Percentiles rank a stretch among this genome's conserved stretches.
These are phyloP conservation scores for Rauvolfia tetraphylla DNA, from an alignment of 257 asterid genomes.

Conservation along the genomic window DNA sequence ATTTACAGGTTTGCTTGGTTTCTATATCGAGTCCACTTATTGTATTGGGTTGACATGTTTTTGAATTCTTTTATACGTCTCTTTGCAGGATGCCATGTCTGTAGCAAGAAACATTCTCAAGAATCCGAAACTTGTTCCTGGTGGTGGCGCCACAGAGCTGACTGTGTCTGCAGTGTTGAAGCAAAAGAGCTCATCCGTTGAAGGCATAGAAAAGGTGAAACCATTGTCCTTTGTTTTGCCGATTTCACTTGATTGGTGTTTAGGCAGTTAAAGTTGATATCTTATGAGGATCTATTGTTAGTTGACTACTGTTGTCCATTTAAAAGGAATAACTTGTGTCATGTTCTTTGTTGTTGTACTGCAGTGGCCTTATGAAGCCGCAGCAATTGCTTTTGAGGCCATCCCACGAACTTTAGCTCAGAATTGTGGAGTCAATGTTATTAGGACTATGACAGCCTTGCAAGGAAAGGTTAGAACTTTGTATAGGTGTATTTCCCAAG, in stretches of 20 bases:
- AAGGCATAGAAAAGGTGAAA: slow-evolving; percentile 88
- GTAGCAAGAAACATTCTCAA: slow-evolving; percentile 93
- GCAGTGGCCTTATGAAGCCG: slow-evolving; percentile 99
- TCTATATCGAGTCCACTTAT: not conserved
- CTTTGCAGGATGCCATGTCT: slow-evolving; percentile 86
- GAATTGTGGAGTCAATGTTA: slow-evolving; percentile 96
- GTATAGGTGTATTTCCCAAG: not conserved
- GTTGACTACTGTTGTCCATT: not conserved
- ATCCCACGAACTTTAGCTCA: slow-evolving; percentile 96
- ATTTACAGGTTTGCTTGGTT: slow-evolving; percentile 66
- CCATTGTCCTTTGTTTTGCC: not conserved
- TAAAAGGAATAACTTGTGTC: not conserved
- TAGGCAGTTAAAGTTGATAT: not conserved
- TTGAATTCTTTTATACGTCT: slow-evolving; percentile 14
- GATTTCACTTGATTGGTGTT: not conserved
- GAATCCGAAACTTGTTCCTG: slow-evolving; percentile 94
- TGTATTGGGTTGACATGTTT: not conserved
- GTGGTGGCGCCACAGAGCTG: slow-evolving; percentile 97
- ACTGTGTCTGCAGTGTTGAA: slow-evolving; percentile 89
- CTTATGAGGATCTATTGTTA: not conserved
- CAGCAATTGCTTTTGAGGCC: slow-evolving; percentile 96
- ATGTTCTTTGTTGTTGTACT: not conserved
- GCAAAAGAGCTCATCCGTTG: slow-evolving; percentile 85
- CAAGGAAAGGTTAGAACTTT: slow-evolving; percentile 70
- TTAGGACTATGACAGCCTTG: slow-evolving; percentile 89